Evolutionary conservation across 257 asterid genomes (phyloP).

Genomic region (Nicotiana paniculata): DNA sequence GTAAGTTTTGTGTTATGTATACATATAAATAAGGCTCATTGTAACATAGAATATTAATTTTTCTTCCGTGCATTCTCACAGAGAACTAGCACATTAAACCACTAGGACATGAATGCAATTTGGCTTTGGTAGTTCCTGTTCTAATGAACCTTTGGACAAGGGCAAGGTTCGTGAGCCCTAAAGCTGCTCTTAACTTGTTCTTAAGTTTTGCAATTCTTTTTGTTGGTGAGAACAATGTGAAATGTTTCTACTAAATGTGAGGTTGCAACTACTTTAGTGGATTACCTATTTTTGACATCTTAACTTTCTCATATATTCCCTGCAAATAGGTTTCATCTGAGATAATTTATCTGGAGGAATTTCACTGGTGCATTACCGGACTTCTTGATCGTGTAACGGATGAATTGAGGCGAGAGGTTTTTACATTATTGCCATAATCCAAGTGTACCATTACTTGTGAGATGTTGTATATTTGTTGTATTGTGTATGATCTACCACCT

Average conservation of each 20-base stretch:
- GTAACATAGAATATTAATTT: too few relatives aligned
- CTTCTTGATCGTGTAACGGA: neutral
- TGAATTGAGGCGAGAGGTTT: neutral
- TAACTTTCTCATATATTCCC: neutral
- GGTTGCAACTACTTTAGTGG: neutral
- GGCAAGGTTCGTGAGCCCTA: neutral
- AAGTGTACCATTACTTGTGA: neutral
- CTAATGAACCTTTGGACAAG: neutral
- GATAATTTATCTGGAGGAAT: neutral
- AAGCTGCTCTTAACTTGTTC: neutral
- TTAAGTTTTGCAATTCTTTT: neutral
- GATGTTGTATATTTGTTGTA: neutral
- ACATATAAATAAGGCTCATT: too few relatives aligned
- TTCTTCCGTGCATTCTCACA: too few relatives aligned
- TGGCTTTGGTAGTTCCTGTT: neutral
- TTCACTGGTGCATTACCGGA: neutral
- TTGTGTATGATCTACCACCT: neutral
- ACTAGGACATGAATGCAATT: neutral
- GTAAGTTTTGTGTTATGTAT: too few relatives aligned
- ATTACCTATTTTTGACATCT: neutral
- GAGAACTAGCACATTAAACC: neutral
- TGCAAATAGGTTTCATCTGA: slow-evolving; percentile 3
- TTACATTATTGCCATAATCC: neutral
- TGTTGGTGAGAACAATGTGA: neutral
- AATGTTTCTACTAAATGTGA: neutral